A percentile compares a stretch with the other conserved stretches of the same genome.
phyloP scores from a whole-genome alignment of 176 grass and related monocot genomes.

The Tuctoria greenei region DNA sequence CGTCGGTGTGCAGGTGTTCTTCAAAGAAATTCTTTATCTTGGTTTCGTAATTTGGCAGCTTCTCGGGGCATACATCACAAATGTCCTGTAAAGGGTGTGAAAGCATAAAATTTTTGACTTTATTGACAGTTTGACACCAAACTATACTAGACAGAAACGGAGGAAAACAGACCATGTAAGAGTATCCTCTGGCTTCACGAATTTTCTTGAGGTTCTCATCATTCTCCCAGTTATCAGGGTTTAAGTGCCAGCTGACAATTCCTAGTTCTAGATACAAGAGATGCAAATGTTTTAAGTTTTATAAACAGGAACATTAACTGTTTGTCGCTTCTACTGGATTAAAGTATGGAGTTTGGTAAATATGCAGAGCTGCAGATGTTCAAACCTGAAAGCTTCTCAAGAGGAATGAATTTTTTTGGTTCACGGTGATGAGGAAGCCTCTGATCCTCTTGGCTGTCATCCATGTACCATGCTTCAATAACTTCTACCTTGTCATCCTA shows the following conservation, averaged over 20 bases:
- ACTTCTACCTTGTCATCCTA: constrained; percentile 76
- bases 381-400: constrained; percentile 69
- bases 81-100: constrained; percentile 61
- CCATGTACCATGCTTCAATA: constrained; percentile 87
- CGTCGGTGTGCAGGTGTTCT: constrained; percentile 87
- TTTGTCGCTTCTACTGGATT: not conserved
- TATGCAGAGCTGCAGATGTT: not conserved
- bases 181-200: constrained; percentile 78
- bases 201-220: constrained; percentile 85
- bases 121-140: not conserved
- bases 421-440: constrained; percentile 75
- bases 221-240: constrained; percentile 66
- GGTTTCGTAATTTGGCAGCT: constrained; percentile 76
- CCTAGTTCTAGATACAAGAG: constrained; percentile 57
- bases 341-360: not conserved
- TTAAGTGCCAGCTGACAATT: constrained; percentile 71
- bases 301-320: not conserved
- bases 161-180: constrained; percentile 52
- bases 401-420: constrained; percentile 71
- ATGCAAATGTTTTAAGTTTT: not conserved
- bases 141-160: not conserved
- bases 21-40: constrained; percentile 89
- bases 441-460: constrained; percentile 77
- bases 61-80: constrained; percentile 78
- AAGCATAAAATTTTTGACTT: not conserved